These are phyloP conservation scores for Puccinellia tenuiflora DNA, from an alignment of 176 grass and related monocot species.

Conservation along the genomic window DNA sequence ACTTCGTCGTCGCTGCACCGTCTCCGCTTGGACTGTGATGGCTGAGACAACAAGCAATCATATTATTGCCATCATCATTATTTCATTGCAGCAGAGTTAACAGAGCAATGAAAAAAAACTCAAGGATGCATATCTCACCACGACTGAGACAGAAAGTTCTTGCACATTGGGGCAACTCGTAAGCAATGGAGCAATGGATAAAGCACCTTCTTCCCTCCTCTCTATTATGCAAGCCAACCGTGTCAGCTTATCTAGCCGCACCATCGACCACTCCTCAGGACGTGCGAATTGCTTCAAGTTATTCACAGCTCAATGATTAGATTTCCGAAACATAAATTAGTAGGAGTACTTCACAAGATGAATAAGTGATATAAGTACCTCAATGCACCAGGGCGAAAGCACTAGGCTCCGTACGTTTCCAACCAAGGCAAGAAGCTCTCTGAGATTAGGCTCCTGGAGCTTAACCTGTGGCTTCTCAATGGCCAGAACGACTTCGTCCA, in stretches of 20 bases:
- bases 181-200: conserved; percentile 39
- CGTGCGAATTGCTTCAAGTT: conserved; percentile 38
- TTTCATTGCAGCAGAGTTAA: background rate
- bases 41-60: conserved; percentile 16
- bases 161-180: conserved; percentile 30
- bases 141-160: conserved; percentile 42
- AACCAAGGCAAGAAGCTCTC: conserved; percentile 36
- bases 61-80: background rate
- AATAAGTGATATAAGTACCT: conserved; percentile 32
- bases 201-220: conserved; percentile 48
- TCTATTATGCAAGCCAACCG: conserved; percentile 35
- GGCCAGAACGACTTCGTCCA: conserved; percentile 36
- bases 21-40: conserved; percentile 34
- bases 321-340: background rate
- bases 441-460: conserved; percentile 20
- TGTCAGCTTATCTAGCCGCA: conserved; percentile 28
- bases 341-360: conserved; percentile 10
- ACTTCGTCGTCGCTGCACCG: conserved; percentile 16
- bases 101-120: conserved; percentile 9
- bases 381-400: conserved; percentile 62
- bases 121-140: conserved; percentile 28
- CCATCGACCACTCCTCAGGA: conserved; percentile 16
- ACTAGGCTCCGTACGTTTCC: conserved; percentile 31
- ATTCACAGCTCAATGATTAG: background rate
- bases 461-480: conserved; percentile 34